Evolutionary conservation across 257 asterid species (phyloP).

Genomic region (Solanum virginianum): DNA sequence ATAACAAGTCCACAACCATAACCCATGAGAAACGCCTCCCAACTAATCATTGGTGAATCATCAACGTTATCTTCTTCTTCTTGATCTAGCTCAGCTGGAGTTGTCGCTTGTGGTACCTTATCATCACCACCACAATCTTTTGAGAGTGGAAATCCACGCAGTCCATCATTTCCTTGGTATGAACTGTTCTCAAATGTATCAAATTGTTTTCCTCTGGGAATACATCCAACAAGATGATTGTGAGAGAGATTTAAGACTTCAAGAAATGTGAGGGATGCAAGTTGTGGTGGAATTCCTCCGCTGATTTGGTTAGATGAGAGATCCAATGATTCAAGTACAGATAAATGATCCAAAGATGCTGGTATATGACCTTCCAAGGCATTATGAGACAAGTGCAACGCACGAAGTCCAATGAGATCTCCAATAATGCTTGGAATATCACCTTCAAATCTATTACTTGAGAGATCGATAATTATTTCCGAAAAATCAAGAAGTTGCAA

Average conservation of each 20-base stretch:
- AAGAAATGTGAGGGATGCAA: no score
- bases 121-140: no score
- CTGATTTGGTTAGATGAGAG: not conserved
- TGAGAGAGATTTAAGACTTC: not conserved
- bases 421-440: not conserved
- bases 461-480: not conserved
- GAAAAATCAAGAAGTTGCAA: not conserved
- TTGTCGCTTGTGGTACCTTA: no score
- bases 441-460: not conserved
- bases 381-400: not conserved
- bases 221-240: not conserved
- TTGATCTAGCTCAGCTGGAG: no score
- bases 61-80: no score
- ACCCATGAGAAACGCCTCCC: no score
- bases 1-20: no score
- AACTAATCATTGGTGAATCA: no score
- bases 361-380: not conserved
- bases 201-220: not conserved
- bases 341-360: fast-evolving
- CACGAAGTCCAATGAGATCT: not conserved
- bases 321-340: not conserved
- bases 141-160: no score
- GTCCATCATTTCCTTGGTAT: no score
- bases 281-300: not conserved
- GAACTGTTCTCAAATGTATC: no score